These are phyloP conservation scores for Colletotrichum abscissum DNA, from an alignment of 2,329 filamentous ascomycete species.

Conservation along the genomic window DNA sequence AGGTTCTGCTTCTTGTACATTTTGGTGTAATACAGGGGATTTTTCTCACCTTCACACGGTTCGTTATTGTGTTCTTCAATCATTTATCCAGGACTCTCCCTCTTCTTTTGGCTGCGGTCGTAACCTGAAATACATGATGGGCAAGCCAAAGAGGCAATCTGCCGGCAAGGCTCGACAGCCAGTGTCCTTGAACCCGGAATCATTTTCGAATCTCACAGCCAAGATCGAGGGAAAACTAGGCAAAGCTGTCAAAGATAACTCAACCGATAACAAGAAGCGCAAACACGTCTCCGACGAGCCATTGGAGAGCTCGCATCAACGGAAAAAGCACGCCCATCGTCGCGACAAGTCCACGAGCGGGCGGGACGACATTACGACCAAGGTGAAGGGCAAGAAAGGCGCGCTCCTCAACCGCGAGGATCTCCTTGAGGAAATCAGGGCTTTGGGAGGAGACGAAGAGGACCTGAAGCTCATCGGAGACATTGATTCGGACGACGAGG, in stretches of 20 bases:
- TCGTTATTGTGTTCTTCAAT: not conserved
- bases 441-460: slow-evolving; percentile 73
- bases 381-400: slow-evolving; percentile 25
- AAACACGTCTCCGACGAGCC: slow-evolving; percentile 36
- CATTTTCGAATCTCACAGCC: slow-evolving; percentile 64
- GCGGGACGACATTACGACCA: slow-evolving; percentile 39
- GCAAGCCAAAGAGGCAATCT: slow-evolving; percentile 21
- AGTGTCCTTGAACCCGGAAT: slow-evolving; percentile 57
- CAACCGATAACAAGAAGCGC: slow-evolving; percentile 56
- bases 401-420: slow-evolving; percentile 42
- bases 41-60: not conserved
- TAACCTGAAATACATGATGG: not conserved
- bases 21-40: not conserved
- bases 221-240: slow-evolving; percentile 66
- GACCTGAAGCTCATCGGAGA: slow-evolving; percentile 72
- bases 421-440: slow-evolving; percentile 72
- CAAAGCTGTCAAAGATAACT: slow-evolving; percentile 52
- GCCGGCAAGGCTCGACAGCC: not conserved
- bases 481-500: slow-evolving; percentile 52
- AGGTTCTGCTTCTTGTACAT: not conserved
- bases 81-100: not conserved
- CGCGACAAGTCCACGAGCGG: not conserved
- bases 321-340: slow-evolving; percentile 20
- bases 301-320: slow-evolving; percentile 6
- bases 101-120: not conserved